phyloP scores from a whole-genome alignment of 2,329 filamentous ascomycete species.

The Fusarium temperatum region DNA sequence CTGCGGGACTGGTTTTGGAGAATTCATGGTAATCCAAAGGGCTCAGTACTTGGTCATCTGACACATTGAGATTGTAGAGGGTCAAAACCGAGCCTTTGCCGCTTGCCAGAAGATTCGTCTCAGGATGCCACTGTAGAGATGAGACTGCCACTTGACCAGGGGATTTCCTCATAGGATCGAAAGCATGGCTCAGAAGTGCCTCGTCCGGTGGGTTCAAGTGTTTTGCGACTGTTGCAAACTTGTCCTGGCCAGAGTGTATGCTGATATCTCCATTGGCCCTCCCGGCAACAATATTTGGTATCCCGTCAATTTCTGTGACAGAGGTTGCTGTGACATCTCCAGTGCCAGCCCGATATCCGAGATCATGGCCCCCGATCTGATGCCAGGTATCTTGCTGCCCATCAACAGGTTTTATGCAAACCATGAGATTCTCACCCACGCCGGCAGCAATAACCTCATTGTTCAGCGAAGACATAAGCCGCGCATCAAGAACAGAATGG shows the following conservation, averaged over 20 bases:
- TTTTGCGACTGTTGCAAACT: conserved; percentile 41
- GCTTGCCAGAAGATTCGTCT: conserved; percentile 43
- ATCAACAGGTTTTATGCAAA: conserved; percentile 49
- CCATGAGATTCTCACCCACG: conserved; percentile 60
- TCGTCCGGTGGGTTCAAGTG: conserved; percentile 30
- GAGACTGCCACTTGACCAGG: conserved; percentile 46
- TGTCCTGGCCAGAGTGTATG: conserved; percentile 52
- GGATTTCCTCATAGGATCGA: conserved; percentile 38
- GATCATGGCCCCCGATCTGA: conserved; percentile 48
- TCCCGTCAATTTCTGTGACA: conserved; percentile 50
- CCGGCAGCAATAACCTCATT: conserved; percentile 61
- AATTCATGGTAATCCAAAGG: conserved; percentile 43
- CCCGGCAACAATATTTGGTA: conserved; percentile 54
- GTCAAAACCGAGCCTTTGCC: conserved; percentile 45
- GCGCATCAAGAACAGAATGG: conserved; percentile 59
- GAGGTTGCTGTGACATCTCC: conserved; percentile 61
- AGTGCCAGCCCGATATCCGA: conserved; percentile 54
- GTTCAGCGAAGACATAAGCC: conserved; percentile 46
- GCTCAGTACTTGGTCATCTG: conserved; percentile 10
- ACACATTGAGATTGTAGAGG: conserved; percentile 41
- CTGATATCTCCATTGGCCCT: conserved; percentile 60
- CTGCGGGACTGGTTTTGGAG: conserved; percentile 13
- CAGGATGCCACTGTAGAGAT: conserved; percentile 47
- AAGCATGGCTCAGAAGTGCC: not conserved
- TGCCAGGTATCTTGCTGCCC: conserved; percentile 48